phyloP scores from a whole-genome alignment of 164 flowering plant species.

The Umbellularia californica region DNA sequence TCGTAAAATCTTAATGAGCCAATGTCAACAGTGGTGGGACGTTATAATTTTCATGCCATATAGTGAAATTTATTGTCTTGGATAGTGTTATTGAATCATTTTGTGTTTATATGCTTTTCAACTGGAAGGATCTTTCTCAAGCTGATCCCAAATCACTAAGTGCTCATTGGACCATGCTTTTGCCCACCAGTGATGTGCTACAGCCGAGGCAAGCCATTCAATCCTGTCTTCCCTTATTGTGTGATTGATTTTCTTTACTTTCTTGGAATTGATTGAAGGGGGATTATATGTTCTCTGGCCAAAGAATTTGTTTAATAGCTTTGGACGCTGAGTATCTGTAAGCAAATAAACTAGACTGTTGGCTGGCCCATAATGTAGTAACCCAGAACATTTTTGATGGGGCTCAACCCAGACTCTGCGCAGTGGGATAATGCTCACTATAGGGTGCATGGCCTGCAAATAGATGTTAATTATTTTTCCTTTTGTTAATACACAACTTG shows the following conservation, averaged over 20 bases:
- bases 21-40: not conserved
- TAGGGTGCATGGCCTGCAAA: no score
- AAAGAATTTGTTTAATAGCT: no score
- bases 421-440: no score
- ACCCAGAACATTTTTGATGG: no score
- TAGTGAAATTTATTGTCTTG: not conserved
- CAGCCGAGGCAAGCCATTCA: constrained; percentile 50
- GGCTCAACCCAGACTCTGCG: no score
- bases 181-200: constrained; percentile 82
- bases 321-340: no score
- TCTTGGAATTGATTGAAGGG: not conserved
- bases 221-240: constrained; percentile 5
- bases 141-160: constrained; percentile 76
- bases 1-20: not conserved
- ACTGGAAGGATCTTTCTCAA: constrained; percentile 75
- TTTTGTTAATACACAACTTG: no score
- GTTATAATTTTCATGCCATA: not conserved
- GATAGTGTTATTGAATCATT: not conserved
- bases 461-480: no score
- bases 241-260: not conserved
- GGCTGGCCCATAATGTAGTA: no score
- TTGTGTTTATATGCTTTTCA: constrained; percentile 10
- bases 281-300: not conserved
- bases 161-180: constrained; percentile 76
- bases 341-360: no score